A percentile compares a stretch with the other conserved stretches of the same genome.
These are phyloP conservation scores for Rachicladosporium sp. DNA, from an alignment of 2,329 filamentous ascomycete genomes.

Conservation along the genomic window DNA sequence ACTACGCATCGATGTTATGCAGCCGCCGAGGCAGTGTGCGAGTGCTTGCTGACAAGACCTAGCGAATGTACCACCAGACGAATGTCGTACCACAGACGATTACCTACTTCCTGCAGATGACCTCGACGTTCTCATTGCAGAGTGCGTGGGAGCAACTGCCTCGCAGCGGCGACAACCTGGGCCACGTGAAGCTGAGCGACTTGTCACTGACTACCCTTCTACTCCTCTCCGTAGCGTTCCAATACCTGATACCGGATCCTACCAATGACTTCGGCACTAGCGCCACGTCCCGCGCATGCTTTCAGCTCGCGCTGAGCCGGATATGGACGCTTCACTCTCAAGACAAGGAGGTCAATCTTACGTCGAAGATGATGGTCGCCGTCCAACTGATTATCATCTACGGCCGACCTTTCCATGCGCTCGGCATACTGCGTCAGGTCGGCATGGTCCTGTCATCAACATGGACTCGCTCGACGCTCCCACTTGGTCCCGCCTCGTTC, in stretches of 20 bases:
- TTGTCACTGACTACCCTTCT: constrained; percentile 1
- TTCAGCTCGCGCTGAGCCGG: constrained; percentile 4
- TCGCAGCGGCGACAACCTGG: constrained; percentile 1
- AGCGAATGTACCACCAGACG: constrained; percentile 5
- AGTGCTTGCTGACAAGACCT: too few species aligned
- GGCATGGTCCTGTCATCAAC: constrained; percentile 3
- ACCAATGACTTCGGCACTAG: constrained; percentile 5
- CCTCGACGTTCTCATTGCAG: constrained; percentile 3
- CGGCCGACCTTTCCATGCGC: constrained; percentile 4
- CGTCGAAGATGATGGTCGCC: constrained; percentile 5
- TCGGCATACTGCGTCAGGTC: constrained; percentile 4
- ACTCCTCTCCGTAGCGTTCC: constrained; percentile 4
- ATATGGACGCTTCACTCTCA: constrained; percentile 6
- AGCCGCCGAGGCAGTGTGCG: too few species aligned
- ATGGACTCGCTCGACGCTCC: constrained; percentile 5
- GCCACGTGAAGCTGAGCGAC: constrained; percentile 4
- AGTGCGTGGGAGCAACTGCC: constrained; percentile 2
- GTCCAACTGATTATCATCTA: constrained; percentile 5
- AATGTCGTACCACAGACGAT: constrained; percentile 5
- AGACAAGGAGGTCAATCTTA: constrained; percentile 4
- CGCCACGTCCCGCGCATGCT: constrained; percentile 5
- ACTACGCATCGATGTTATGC: background rate
- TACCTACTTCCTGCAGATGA: constrained; percentile 6
- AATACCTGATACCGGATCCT: constrained; percentile 5
- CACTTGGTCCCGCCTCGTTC: constrained; percentile 4